phyloP scores from a whole-genome alignment of 2,329 filamentous ascomycete species.

The Monosporascus sp. region DNA sequence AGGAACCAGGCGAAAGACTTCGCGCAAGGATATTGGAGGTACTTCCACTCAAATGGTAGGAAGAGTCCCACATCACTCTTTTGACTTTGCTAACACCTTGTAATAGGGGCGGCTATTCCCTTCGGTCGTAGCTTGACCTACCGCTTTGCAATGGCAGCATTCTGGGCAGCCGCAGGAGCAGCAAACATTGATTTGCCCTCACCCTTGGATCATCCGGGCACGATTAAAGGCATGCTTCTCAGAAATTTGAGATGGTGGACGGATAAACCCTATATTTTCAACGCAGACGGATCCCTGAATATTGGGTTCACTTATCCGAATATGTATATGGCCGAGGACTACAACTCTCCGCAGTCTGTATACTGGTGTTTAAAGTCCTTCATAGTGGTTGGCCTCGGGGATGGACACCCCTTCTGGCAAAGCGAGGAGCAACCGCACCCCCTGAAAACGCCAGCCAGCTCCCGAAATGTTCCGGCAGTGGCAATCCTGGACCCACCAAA shows the following conservation, averaged over 20 bases:
- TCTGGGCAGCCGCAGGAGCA: slow-evolving; percentile 40
- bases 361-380: slow-evolving; percentile 51
- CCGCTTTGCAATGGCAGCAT: slow-evolving; percentile 43
- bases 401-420: slow-evolving; percentile 39
- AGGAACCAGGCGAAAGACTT: slow-evolving; percentile 35
- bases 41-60: slow-evolving; percentile 40
- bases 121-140: slow-evolving; percentile 48
- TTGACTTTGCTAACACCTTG: neutral
- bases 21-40: slow-evolving; percentile 37
- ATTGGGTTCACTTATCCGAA: slow-evolving; percentile 37
- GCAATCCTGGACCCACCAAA: slow-evolving; percentile 22
- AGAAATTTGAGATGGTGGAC: slow-evolving; percentile 48
- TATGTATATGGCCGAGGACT: slow-evolving; percentile 51
- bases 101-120: slow-evolving; percentile 41
- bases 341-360: slow-evolving; percentile 50
- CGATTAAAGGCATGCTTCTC: slow-evolving; percentile 42
- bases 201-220: slow-evolving; percentile 31
- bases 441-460: neutral
- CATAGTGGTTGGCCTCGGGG: slow-evolving; percentile 31
- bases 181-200: slow-evolving; percentile 33
- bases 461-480: slow-evolving; percentile 5
- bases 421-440: slow-evolving; percentile 31
- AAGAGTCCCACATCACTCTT: no score
- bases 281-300: slow-evolving; percentile 42
- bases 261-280: slow-evolving; percentile 37